Evolutionary conservation across 1,284 basidiomycete species (phyloP).

Genomic region (Schizophyllum commune): DNA sequence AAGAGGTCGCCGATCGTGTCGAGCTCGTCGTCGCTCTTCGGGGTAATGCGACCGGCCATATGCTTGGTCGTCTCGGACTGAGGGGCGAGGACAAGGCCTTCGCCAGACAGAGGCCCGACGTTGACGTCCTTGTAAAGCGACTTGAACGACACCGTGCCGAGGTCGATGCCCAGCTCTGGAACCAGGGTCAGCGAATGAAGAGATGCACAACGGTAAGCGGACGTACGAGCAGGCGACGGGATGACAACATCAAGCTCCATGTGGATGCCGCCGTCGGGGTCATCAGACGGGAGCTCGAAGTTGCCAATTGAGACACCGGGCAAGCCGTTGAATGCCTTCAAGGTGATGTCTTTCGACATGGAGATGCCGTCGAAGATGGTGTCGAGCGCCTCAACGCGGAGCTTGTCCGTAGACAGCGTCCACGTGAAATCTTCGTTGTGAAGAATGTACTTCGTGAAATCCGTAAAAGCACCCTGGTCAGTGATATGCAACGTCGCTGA

Average conservation of each 20-base stretch:
- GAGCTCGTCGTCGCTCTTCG: slow-evolving; percentile 48
- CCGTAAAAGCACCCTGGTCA: slow-evolving; percentile 50
- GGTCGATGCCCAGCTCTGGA: slow-evolving; percentile 62
- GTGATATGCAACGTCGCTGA: slow-evolving; percentile 49
- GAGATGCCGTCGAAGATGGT: slow-evolving; percentile 64
- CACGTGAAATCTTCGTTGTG: slow-evolving; percentile 64
- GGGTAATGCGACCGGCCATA: slow-evolving; percentile 57
- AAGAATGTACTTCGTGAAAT: slow-evolving; percentile 60
- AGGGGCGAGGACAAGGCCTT: slow-evolving; percentile 46
- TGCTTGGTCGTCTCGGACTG: slow-evolving; percentile 41
- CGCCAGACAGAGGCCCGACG: slow-evolving; percentile 47
- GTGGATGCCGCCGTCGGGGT: slow-evolving; percentile 61
- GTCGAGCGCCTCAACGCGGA: slow-evolving; percentile 60
- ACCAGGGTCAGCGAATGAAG: slow-evolving; percentile 8
- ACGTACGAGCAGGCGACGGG: slow-evolving; percentile 59
- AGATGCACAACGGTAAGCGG: not conserved
- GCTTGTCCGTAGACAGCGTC: slow-evolving; percentile 57
- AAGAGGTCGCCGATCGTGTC: slow-evolving; percentile 58
- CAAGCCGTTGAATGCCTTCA: slow-evolving; percentile 68
- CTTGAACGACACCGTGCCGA: slow-evolving; percentile 64
- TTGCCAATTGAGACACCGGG: slow-evolving; percentile 65
- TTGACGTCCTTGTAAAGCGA: slow-evolving; percentile 46
- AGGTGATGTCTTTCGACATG: slow-evolving; percentile 54
- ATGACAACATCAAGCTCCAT: slow-evolving; percentile 63
- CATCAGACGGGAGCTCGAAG: slow-evolving; percentile 59